Percentiles rank a stretch among this genome's conserved stretches.
Evolutionary conservation across 176 grass and related monocot genomes (phyloP).

Genomic region (Ensete glaucum): DNA sequence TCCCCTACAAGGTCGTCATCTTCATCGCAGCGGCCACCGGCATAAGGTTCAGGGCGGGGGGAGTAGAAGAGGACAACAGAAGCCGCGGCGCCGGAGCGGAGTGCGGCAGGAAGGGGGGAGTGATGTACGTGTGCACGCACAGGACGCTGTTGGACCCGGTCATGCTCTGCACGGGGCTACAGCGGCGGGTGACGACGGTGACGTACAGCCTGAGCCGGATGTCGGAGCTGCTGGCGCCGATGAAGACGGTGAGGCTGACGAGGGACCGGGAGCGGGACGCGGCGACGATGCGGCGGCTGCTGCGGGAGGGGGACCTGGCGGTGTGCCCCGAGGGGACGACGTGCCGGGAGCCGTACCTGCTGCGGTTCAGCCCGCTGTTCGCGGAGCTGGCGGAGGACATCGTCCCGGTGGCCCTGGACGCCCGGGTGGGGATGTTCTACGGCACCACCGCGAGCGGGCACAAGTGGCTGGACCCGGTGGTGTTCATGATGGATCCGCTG

Average conservation of each 20-base stretch:
- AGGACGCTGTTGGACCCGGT: constrained; percentile 9
- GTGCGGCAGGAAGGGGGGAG: too few relatives aligned
- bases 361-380: constrained; percentile 76
- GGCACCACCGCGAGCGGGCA: constrained; percentile 55
- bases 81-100: neutral
- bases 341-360: constrained; percentile 67
- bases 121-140: constrained; percentile 3
- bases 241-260: constrained; percentile 55
- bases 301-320: constrained; percentile 34
- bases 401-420: constrained; percentile 53
- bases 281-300: constrained; percentile 37
- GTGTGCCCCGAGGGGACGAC: constrained; percentile 81
- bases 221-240: constrained; percentile 60
- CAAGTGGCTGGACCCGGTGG: constrained; percentile 61
- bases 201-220: constrained; percentile 33
- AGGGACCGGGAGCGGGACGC: constrained; percentile 47
- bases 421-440: constrained; percentile 50
- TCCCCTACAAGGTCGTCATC: constrained; percentile 41
- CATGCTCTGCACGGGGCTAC: neutral
- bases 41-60: constrained; percentile 9
- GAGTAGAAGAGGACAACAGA: neutral
- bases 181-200: neutral
- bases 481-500: constrained; percentile 53
- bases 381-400: constrained; percentile 46
- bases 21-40: constrained; percentile 43